Base-by-base conservation (phyloP, 2,329 filamentous ascomycete species). In the Trichophyton benhamiae region DNA sequence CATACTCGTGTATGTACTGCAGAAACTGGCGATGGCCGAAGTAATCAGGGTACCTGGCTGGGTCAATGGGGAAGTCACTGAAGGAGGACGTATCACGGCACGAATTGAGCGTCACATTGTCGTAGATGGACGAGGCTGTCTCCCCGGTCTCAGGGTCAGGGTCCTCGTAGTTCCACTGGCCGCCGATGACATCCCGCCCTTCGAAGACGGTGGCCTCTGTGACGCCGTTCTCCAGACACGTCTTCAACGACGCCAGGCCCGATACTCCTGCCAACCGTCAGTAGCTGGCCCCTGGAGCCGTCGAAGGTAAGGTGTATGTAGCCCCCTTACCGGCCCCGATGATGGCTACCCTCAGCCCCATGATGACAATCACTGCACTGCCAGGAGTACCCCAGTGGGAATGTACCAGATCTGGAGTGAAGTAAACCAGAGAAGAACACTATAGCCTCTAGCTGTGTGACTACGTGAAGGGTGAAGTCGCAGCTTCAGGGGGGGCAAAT, bases 51-150 rank as follows among this genome's bases (percentile, higher is more conserved):
- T 76, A 75, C 42, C 70, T 66, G 8, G 69, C 69, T 8, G 73
- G 73, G 60, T 77, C 74, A 20, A 76, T 67, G 2, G 74, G 75
- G 62, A 76, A 77, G 62, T 76, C 73, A 44, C 69, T 73, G 64
- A 74, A 74, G 57, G 67, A 67, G n/a, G 73, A 69, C 1, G 72
- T 73, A 58, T 74, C 71, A 57, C 74, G 71, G 62, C 69, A 74
- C 3, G 72, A 74, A 65, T 75, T 77, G 27, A 74, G 64, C 22
- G 74, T 66, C 4, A 72, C 68, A 44, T 73, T 70, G 33, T 72
- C 66, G 66, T 76, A 74, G 8, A 76, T 72, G 30, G 69, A 70
- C 2, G 71, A 73, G 38, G 66, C 64, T 41, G 72, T 59, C 60
- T 73, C 57, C 33, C 67, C 63, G 60, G 63, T 67, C 17, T 65